Evolutionary conservation across 192 early-diverging fungal genomes (phyloP), one percentile per base, ranked within the genome.

Genomic region (Chytriomyces sp.): DNA sequence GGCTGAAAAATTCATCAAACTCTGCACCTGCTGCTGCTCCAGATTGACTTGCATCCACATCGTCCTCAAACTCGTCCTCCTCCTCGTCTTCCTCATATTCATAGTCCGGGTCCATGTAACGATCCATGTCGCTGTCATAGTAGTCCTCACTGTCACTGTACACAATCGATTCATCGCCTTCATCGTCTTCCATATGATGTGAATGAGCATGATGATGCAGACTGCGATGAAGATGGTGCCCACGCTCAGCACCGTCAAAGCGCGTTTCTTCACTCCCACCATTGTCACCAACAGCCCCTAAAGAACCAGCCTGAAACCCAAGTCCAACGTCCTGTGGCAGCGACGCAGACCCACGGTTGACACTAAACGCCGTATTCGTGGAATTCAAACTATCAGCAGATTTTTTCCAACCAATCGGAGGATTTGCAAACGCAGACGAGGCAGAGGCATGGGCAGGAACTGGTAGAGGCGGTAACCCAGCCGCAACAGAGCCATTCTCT

Each of bases 51-150:
- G 67, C 13, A 68, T 28, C 28, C 28, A 47, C 11, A 5, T 68
- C 69, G 8, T 20, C 53, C 1, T 62, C 72, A 63, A 45, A 59
- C 43, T 18, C 44, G 72, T 73, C 72, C 43, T 73, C 53, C 53
- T 57, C 53, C 5, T 50, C 72, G 50, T 73, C 72, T 35, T 73
- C 72, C 6, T 50, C 61, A 63, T 63, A 73, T 62, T 73, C 72
- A 45, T 61, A 73, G 53, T 26, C 10, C 13, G 5, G 43, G 7
- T 59, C 35, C 61, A 16, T 50, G 8, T 7, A 16, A 10, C 26
- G 20, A 5, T 57, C 53, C 13, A 1, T 57, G 20, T 57, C 53
- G 53, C 53, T 57, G 53, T 57, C 53, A 20, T 57, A 57, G 20
- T 57, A 57, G 53, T 57, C 13, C 13, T 57, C 13, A n/a, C 53